Percentiles rank a stretch among this genome's conserved stretches.
Evolutionary conservation across 2,329 filamentous ascomycete species (phyloP).

Genomic region (Aspergillus latus): DNA sequence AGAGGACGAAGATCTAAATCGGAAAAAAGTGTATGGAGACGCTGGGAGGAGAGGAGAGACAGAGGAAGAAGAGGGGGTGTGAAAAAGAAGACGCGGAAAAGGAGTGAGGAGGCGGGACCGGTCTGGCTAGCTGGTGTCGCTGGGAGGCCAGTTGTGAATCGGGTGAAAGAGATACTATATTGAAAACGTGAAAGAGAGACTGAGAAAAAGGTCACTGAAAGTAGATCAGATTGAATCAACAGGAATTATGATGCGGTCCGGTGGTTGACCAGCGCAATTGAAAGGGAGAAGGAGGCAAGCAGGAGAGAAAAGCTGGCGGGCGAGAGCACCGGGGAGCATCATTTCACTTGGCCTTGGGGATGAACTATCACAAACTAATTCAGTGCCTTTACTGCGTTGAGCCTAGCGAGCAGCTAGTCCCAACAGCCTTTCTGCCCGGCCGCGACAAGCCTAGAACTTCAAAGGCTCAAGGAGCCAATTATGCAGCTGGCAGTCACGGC

Average conservation of each 20-base stretch:
- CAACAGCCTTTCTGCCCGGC: conserved; percentile 3
- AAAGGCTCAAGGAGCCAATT: conserved; percentile 9
- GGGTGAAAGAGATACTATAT: conserved; percentile 11
- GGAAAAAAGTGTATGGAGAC: not conserved
- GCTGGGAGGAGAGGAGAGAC: conserved; percentile 4
- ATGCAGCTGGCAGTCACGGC: not conserved
- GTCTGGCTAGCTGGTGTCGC: conserved; percentile 2
- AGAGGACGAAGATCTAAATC: conserved; percentile 6
- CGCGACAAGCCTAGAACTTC: conserved; percentile 11
- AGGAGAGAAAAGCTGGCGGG: conserved; percentile 1
- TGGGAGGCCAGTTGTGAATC: not conserved
- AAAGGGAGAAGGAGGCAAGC: conserved; percentile 10
- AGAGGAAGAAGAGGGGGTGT: not conserved
- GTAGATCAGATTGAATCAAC: conserved; percentile 2
- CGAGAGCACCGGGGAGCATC: not conserved
- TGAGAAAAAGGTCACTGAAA: conserved; percentile 10
- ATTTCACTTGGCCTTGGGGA: conserved; percentile 1
- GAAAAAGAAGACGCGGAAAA: conserved; percentile 8
- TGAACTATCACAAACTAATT: conserved; percentile 8
- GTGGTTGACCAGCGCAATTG: conserved; percentile 1
- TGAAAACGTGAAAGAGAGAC: conserved; percentile 3
- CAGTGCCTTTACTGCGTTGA: conserved; percentile 9
- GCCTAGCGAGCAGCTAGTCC: conserved; percentile 10
- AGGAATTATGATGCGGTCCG: not conserved
- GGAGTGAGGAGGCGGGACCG: conserved; percentile 6